Conservation (phyloP, 495 filamentous ascomycete species). For the Penicillium turbatum region DNA sequence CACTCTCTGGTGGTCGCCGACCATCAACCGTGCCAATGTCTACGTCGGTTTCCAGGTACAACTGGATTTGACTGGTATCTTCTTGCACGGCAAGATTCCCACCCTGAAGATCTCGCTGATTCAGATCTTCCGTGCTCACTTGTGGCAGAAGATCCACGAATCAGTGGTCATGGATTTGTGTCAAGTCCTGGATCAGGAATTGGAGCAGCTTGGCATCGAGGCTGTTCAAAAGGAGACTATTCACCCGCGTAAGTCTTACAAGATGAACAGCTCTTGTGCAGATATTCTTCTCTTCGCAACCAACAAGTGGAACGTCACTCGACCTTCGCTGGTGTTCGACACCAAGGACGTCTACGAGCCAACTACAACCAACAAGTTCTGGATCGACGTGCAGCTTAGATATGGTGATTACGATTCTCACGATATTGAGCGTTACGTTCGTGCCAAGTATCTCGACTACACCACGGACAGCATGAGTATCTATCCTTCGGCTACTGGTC, state of each 20-base stretch:
- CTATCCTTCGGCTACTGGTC: conserved; percentile 93
- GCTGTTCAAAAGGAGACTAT: conserved; percentile 99
- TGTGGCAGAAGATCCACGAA: conserved; percentile 99
- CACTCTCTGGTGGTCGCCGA: conserved; percentile 96
- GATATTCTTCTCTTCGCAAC: conserved; percentile 97
- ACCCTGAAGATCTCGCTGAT: conserved; percentile 98
- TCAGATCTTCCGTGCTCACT: conserved; percentile 98
- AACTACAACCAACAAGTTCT: conserved; percentile 98
- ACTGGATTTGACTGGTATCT: conserved; percentile 96
- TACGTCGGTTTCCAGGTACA: conserved; percentile 97
- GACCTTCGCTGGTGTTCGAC: conserved; percentile 89
- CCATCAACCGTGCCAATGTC: conserved; percentile 58
- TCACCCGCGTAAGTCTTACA: conserved; percentile 99
- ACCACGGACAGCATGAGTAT: conserved; percentile 99
- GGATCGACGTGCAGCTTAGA: conserved; percentile 95
- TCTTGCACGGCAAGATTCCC: conserved; percentile 99
- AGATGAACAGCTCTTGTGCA: conserved; percentile 99
- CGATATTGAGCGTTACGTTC: conserved; percentile 96
- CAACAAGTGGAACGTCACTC: conserved; percentile 97
- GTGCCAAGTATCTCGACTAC: conserved; percentile 98
- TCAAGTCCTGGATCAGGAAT: conserved; percentile 98
- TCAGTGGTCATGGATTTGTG: conserved; percentile 99
- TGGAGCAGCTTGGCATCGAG: conserved; percentile 94
- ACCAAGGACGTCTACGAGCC: conserved; percentile 95
- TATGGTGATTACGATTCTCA: conserved; percentile 99